Conservation (phyloP, 78 protist species). For the Parvularia atlantis region DNA sequence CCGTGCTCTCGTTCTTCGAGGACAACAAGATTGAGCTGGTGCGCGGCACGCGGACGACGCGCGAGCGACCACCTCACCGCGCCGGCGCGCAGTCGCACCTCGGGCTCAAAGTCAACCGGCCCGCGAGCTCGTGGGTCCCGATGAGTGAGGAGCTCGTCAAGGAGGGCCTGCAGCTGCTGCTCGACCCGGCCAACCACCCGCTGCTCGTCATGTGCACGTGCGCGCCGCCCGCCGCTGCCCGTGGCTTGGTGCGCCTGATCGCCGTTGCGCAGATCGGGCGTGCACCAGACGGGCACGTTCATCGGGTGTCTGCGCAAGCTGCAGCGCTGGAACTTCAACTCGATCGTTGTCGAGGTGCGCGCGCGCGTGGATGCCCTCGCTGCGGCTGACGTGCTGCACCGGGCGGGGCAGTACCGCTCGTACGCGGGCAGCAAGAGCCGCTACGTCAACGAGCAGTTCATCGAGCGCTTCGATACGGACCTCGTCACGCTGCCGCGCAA, state of each 20-base stretch:
- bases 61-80: too few species aligned
- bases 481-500: slow-evolving; percentile 76
- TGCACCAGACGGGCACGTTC: slow-evolving; percentile 63
- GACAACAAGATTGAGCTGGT: slow-evolving; percentile 52
- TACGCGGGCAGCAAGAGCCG: slow-evolving; percentile 43
- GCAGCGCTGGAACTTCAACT: slow-evolving; percentile 66
- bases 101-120: too few species aligned
- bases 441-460: slow-evolving; percentile 81
- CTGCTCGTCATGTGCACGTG: slow-evolving; percentile 65
- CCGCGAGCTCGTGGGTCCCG: too few species aligned
- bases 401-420: slow-evolving; percentile 9
- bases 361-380: too few species aligned
- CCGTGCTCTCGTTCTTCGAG: slow-evolving; percentile 47
- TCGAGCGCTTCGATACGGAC: slow-evolving; percentile 87
- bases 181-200: slow-evolving; percentile 55
- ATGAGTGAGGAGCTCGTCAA: slow-evolving; percentile 64
- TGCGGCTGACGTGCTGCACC: neutral
- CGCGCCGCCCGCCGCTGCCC: too few species aligned
- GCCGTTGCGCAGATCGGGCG: slow-evolving; percentile 32
- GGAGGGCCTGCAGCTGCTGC: slow-evolving; percentile 59
- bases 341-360: slow-evolving; percentile 55
- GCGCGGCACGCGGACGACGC: neutral
- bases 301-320: slow-evolving; percentile 73
- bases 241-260: neutral
- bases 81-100: too few species aligned